These are phyloP conservation scores for Recurvomyces mirabilis DNA, from an alignment of 495 filamentous ascomycete species.

Conservation along the genomic window DNA sequence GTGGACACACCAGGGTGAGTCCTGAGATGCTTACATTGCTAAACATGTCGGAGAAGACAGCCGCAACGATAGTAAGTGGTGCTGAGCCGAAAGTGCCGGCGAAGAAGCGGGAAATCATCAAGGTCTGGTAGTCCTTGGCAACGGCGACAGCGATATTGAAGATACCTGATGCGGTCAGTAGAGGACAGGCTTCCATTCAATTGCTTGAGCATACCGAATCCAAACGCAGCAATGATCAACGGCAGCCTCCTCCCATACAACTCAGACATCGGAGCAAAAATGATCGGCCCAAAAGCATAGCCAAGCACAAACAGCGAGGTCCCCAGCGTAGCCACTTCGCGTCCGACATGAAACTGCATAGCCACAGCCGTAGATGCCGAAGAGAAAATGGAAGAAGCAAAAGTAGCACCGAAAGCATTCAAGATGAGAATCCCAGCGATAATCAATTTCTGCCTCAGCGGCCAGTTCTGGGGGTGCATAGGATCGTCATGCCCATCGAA, in stretches of 20 bases:
- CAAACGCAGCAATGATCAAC: constrained; percentile 61
- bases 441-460: constrained; percentile 58
- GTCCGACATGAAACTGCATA: constrained; percentile 41
- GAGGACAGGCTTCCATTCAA: not conserved
- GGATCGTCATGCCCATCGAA: constrained; percentile 34
- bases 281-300: constrained; percentile 52
- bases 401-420: constrained; percentile 64
- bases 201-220: constrained; percentile 61
- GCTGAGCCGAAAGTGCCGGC: constrained; percentile 62
- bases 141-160: constrained; percentile 58
- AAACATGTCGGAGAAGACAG: constrained; percentile 67
- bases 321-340: constrained; percentile 54
- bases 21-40: constrained; percentile 29
- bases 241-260: constrained; percentile 64
- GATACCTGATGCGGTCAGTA: constrained; percentile 27
- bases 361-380: constrained; percentile 46
- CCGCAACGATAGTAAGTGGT: constrained; percentile 73
- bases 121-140: constrained; percentile 70
- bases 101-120: constrained; percentile 77
- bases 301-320: constrained; percentile 60
- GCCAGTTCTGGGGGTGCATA: constrained; percentile 76
- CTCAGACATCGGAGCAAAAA: constrained; percentile 63
- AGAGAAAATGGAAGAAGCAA: constrained; percentile 60
- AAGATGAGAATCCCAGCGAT: constrained; percentile 66
- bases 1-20: no score